Conservation (phyloP, 2,329 filamentous ascomycete genomes). For the Colletotrichum sp. region DNA sequence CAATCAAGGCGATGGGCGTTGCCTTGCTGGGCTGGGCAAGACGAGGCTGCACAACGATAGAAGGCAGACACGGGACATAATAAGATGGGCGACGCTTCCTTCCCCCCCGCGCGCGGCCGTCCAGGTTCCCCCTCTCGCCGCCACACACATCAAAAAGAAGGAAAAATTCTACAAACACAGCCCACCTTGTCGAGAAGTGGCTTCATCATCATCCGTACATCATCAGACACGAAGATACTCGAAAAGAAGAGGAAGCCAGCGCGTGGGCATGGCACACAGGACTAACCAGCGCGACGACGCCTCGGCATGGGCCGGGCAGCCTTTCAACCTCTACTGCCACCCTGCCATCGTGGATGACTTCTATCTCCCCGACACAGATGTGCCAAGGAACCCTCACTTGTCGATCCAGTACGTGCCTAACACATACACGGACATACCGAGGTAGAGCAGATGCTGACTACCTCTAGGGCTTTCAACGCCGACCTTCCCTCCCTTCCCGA, state of each 20-base stretch:
- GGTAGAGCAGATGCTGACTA: background rate
- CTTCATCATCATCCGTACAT: background rate
- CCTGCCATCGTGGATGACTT: background rate
- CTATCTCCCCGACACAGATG: background rate
- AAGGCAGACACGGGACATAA: background rate
- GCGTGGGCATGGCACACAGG: slow-evolving; percentile 1
- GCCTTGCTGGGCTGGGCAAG: background rate
- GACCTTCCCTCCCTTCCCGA: background rate
- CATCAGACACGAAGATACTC: background rate
- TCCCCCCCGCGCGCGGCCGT: background rate
- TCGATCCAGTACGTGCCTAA: background rate
- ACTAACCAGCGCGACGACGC: background rate
- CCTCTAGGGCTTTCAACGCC: background rate
- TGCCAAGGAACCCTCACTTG: background rate
- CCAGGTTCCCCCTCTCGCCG: background rate
- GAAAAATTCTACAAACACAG: background rate
- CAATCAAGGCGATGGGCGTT: background rate
- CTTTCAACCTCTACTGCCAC: background rate
- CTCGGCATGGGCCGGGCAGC: background rate
- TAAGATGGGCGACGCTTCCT: background rate
- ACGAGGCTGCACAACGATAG: background rate
- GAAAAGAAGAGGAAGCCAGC: background rate
- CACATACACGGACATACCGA: background rate
- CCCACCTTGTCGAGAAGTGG: background rate
- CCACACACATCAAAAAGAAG: background rate